These are phyloP conservation scores for Podaxis carcinomalis DNA, from an alignment of 768 basidiomycete genomes.

Conservation along the genomic window DNA sequence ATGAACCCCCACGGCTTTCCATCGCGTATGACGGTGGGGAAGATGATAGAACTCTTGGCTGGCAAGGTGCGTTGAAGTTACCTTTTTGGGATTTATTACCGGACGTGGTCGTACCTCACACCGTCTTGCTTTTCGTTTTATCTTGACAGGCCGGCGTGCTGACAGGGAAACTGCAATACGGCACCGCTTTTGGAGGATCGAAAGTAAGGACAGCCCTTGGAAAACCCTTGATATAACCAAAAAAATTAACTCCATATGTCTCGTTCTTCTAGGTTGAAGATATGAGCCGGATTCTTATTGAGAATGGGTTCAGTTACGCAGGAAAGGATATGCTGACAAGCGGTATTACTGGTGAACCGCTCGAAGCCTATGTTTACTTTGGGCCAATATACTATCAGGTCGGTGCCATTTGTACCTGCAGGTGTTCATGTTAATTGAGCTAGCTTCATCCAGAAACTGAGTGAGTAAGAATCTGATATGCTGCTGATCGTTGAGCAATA, in stretches of 20 bases:
- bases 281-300: slow-evolving; percentile 94
- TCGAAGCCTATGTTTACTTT: slow-evolving; percentile 98
- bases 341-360: slow-evolving; percentile 94
- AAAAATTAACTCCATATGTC: slow-evolving; percentile 6
- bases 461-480: slow-evolving; percentile 42
- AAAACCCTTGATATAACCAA: slow-evolving; percentile 6
- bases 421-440: neutral
- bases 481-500: neutral
- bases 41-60: slow-evolving; percentile 97
- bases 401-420: slow-evolving; percentile 17
- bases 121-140: slow-evolving; percentile 6
- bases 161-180: slow-evolving; percentile 85
- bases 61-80: slow-evolving; percentile 63
- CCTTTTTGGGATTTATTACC: slow-evolving; percentile 12
- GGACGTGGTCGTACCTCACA: slow-evolving; percentile 1
- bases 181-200: slow-evolving; percentile 96
- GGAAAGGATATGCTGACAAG: slow-evolving; percentile 99
- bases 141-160: slow-evolving; percentile 78
- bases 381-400: slow-evolving; percentile 99
- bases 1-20: slow-evolving; percentile 99
- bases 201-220: slow-evolving; percentile 53
- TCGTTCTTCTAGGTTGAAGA: slow-evolving; percentile 70
- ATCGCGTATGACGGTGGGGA: slow-evolving; percentile 98
- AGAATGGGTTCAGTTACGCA: slow-evolving; percentile 93
- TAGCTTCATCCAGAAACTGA: slow-evolving; percentile 70